These are phyloP conservation scores for Periglandula ipomoeae DNA, from an alignment of 2,329 filamentous ascomycete species.

Conservation along the genomic window DNA sequence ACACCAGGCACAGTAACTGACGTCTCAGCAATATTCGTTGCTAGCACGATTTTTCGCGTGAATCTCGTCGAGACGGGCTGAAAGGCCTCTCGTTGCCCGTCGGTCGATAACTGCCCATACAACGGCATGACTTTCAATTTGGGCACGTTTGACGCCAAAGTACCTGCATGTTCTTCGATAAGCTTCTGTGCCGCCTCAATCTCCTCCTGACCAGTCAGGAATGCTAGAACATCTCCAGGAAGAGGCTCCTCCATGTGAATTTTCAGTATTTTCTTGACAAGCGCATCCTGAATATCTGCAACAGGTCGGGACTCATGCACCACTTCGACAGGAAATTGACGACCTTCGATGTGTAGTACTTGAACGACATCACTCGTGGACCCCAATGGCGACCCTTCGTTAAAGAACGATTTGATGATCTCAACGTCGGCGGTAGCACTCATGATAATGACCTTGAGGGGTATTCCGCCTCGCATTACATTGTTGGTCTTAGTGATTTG, in stretches of 20 bases:
- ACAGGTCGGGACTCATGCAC: slow-evolving; percentile 66
- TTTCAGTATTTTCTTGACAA: slow-evolving; percentile 74
- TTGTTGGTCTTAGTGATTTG: slow-evolving; percentile 58
- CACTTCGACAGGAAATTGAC: slow-evolving; percentile 77
- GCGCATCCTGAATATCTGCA: slow-evolving; percentile 70
- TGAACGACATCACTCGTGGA: slow-evolving; percentile 18
- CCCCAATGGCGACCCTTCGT: slow-evolving; percentile 16
- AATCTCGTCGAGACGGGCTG: slow-evolving; percentile 58
- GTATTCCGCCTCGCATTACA: slow-evolving; percentile 58
- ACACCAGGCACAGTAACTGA: slow-evolving; percentile 94
- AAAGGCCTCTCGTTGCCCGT: slow-evolving; percentile 81
- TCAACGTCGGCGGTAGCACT: slow-evolving; percentile 91
- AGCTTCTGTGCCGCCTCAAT: slow-evolving; percentile 75
- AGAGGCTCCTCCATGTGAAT: slow-evolving; percentile 81
- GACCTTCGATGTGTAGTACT: slow-evolving; percentile 65
- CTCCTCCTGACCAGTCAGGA: slow-evolving; percentile 86
- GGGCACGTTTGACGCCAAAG: slow-evolving; percentile 65
- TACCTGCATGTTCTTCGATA: slow-evolving; percentile 68
- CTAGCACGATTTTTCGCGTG: slow-evolving; percentile 81
- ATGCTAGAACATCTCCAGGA: slow-evolving; percentile 90
- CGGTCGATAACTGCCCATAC: slow-evolving; percentile 82
- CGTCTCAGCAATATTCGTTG: slow-evolving; percentile 98
- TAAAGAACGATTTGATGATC: slow-evolving; percentile 68
- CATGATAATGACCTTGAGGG: slow-evolving; percentile 89
- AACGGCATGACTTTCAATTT: slow-evolving; percentile 67